Percentiles rank a stretch among this genome's conserved stretches.
Conservation (phyloP, 208 protist genomes). For the Balamuthia mandrillaris region DNA sequence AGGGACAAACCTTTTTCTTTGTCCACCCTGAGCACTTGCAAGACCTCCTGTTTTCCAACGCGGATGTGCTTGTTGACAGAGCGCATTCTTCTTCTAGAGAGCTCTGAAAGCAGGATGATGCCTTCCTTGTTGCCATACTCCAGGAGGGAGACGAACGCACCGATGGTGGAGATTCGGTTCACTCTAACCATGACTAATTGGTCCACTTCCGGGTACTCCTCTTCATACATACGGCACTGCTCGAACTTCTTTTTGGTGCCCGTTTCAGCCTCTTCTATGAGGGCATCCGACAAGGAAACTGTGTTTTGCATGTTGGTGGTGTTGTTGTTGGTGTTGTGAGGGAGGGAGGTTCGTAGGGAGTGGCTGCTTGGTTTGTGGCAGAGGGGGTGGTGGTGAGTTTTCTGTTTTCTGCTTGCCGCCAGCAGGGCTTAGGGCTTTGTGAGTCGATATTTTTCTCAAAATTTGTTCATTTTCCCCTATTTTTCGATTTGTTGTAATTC, state of each 20-base stretch:
- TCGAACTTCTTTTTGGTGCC: constrained; percentile 5
- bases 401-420: no score
- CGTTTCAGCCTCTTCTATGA: no score
- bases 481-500: no score
- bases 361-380: no score
- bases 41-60: constrained; percentile 91
- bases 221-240: constrained; percentile 85
- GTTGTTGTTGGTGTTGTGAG: no score
- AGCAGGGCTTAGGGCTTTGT: no score
- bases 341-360: no score
- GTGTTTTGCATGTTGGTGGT: no score
- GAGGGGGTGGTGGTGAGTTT: no score
- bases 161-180: constrained; percentile 85
- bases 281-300: no score
- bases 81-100: constrained; percentile 93
- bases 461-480: no score
- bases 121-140: constrained; percentile 98
- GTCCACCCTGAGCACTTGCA: constrained; percentile 97
- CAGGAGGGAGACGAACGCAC: constrained; percentile 84
- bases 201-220: constrained; percentile 89
- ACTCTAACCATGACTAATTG: constrained; percentile 96
- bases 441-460: no score
- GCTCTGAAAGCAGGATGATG: constrained; percentile 96
- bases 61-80: constrained; percentile 98
- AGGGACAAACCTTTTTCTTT: constrained; percentile 97